phyloP scores from a whole-genome alignment of 2,329 filamentous ascomycete genomes.

The Volutella citrinella region DNA sequence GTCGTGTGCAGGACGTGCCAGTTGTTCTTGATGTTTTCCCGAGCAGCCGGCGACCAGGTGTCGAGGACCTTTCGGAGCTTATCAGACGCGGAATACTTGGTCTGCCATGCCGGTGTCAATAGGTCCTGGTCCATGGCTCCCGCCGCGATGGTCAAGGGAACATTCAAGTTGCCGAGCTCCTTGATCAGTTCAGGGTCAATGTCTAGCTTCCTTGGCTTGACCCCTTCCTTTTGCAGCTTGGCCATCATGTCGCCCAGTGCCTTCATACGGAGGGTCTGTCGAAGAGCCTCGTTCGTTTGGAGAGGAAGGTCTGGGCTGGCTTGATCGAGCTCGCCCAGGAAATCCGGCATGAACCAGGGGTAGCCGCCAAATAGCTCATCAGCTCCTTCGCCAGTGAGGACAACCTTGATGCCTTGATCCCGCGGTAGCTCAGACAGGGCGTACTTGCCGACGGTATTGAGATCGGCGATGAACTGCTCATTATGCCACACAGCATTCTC shows the following conservation, averaged over 20 bases:
- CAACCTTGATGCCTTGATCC: constrained; percentile 48
- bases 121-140: too few relatives aligned
- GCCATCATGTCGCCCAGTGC: too few relatives aligned
- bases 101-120: too few relatives aligned
- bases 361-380: constrained; percentile 57
- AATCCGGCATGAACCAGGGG: constrained; percentile 41
- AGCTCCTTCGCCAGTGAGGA: constrained; percentile 50
- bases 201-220: too few relatives aligned
- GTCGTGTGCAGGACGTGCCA: constrained; percentile 30
- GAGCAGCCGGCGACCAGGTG: too few relatives aligned
- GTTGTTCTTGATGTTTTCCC: constrained; percentile 16
- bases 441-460: constrained; percentile 51
- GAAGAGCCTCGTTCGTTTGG: too few relatives aligned
- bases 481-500: constrained; percentile 28
- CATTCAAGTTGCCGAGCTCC: too few relatives aligned
- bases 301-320: neutral
- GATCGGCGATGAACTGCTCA: constrained; percentile 38
- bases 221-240: too few relatives aligned
- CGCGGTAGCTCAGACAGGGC: constrained; percentile 44
- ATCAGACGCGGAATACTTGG: constrained; percentile 1
- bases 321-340: constrained; percentile 45
- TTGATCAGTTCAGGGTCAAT: too few relatives aligned
- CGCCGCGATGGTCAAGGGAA: too few relatives aligned
- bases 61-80: too few relatives aligned
- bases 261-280: constrained; percentile 13